phyloP scores from a whole-genome alignment of 148 eudicot genomes.

The Amaranthus cruentus region DNA sequence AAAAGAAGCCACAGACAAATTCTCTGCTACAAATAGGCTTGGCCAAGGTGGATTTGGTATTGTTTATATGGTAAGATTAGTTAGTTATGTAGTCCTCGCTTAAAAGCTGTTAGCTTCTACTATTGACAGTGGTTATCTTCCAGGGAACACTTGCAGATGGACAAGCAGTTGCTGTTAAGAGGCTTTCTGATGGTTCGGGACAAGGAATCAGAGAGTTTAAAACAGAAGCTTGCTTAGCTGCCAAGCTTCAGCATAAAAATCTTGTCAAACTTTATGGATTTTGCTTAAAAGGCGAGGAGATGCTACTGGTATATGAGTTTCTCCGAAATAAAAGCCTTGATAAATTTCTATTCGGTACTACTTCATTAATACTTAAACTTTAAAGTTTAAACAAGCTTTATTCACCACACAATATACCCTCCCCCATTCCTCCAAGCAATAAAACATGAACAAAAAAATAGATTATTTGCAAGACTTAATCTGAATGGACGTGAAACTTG shows the following conservation, averaged over 20 bases:
- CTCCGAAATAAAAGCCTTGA: conserved; percentile 32
- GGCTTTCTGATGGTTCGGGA: conserved; percentile 28
- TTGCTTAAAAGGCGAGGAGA: conserved; percentile 29
- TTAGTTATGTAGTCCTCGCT: not conserved
- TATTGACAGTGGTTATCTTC: not conserved
- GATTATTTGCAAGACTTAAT: too few species aligned
- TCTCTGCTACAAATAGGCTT: conserved; percentile 21
- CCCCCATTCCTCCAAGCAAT: too few species aligned
- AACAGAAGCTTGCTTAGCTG: conserved; percentile 27
- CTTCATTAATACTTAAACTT: too few species aligned
- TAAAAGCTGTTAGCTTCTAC: not conserved
- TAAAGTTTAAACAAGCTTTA: too few species aligned
- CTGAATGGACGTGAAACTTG: too few species aligned
- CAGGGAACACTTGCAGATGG: conserved; percentile 33
- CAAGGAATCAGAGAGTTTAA: conserved; percentile 32
- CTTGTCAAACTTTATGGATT: conserved; percentile 31
- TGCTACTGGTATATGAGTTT: conserved; percentile 31
- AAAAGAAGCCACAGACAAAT: conserved; percentile 27
- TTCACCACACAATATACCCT: too few species aligned
- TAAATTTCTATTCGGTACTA: conserved; percentile 24
- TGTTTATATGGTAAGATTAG: conserved; percentile 25
- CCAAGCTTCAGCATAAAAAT: conserved; percentile 33
- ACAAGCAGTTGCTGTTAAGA: conserved; percentile 29
- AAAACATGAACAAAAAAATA: too few species aligned
- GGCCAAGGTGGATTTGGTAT: conserved; percentile 34